Evolutionary conservation across 2,329 filamentous ascomycete species (phyloP), one percentile per base, ranked within the genome.

Genomic region (Penicillium italicum): DNA sequence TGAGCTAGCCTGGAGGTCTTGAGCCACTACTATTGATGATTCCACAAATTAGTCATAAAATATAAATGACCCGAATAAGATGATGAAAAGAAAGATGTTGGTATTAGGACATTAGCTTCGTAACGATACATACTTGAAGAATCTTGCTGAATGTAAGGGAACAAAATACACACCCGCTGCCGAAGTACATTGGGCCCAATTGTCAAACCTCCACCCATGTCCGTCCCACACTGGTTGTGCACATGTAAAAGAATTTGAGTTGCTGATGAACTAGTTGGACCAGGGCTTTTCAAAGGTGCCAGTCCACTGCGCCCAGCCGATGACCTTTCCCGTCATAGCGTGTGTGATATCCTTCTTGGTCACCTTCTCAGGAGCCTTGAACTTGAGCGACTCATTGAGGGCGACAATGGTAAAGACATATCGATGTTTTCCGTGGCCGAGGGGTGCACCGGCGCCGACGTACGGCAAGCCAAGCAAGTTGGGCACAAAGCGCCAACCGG

Each of bases 351-450:
- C 61, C 10, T 59, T 55, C 42, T 67, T 67, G 37, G 50, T 67
- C 18, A 63, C 62, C 14, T 62, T 62, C 22, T 66, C 63, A 1
- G 62, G 59, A 4, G 42, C 16, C 2, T 57, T 56, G 12, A 69
- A 62, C 3, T 63, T 54, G 7, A 72, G 48, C 4, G 50, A 45
- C 28, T 64, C 62, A 5, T 62, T 62, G 30, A 73, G 62, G 6
- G 69, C 69, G 5, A 72, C 54, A 11, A 73, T 59, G 9, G 69
- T 67, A 49, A 65, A 72, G 18, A 71, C 58, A 44, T 72, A 74
- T 9, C 69, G 66, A 57, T 74, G 71, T 5, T 41, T 40, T 12
- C 70, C 71, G 36, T 74, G 69, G 0, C 68, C 70, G 26, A 66
- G 57, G 7, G 68, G 63, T 5, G 71, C 63, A 11, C 56, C 62